A percentile compares a stretch with the other conserved stretches of the same genome.
Conservation (phyloP, 23 red algal genomes). For the Gracilaria caudata region DNA sequence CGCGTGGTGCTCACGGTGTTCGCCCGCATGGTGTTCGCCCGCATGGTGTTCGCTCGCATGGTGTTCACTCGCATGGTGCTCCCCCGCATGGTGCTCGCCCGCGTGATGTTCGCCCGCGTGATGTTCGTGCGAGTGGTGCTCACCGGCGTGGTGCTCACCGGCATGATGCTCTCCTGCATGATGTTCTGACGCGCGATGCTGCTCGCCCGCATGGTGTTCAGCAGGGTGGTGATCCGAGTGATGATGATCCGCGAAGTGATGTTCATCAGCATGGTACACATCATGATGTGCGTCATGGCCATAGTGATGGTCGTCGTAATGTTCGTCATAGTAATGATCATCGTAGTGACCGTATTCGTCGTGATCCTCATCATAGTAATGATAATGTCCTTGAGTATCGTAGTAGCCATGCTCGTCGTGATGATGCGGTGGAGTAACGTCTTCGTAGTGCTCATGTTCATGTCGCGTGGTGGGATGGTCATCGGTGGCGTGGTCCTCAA, state of each 20-base stretch:
- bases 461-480: slow-evolving; percentile 19
- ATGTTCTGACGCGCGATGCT: too few relatives aligned
- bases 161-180: slow-evolving; percentile 5
- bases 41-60: slow-evolving; percentile 8
- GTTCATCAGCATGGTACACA: not conserved
- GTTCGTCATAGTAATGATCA: not conserved
- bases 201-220: slow-evolving; percentile 1
- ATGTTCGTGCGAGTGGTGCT: slow-evolving; percentile 8
- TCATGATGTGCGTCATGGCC: slow-evolving; percentile 1
- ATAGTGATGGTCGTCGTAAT: not conserved
- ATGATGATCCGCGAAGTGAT: not conserved
- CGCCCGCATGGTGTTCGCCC: slow-evolving; percentile 17
- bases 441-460: slow-evolving; percentile 2
- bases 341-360: not conserved
- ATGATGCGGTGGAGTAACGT: not conserved
- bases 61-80: slow-evolving; percentile 5
- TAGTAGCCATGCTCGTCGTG: slow-evolving; percentile 12
- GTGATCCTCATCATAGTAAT: not conserved
- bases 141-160: not conserved
- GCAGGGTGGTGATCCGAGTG: not conserved
- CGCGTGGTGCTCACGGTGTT: slow-evolving; percentile 24
- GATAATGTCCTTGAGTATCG: not conserved
- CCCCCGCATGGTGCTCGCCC: not conserved
- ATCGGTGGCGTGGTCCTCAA: slow-evolving; percentile 14
- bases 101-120: slow-evolving; percentile 13